Evolutionary conservation across 331 rosid species (phyloP).

Genomic region (Spiraea crenata): DNA sequence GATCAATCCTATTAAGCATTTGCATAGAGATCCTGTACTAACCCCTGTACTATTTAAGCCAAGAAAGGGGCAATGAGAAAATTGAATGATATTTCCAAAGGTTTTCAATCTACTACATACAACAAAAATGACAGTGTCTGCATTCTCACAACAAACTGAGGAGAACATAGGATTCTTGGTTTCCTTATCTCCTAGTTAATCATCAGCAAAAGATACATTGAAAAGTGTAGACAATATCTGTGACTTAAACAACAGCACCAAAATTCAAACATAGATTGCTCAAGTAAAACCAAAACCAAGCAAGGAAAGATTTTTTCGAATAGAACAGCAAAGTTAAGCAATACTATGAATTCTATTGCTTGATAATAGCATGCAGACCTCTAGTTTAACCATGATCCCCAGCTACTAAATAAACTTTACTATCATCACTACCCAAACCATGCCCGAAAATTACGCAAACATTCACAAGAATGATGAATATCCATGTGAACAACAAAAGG

Average conservation of each 20-base stretch:
- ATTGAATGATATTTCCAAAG: not conserved
- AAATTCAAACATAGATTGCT: too few relatives aligned
- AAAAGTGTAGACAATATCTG: not conserved
- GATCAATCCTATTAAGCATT: not conserved
- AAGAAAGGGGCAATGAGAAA: not conserved
- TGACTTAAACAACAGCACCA: not conserved
- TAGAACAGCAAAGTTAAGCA: too few relatives aligned
- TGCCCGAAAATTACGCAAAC: too few relatives aligned
- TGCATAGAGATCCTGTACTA: not conserved
- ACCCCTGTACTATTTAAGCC: not conserved
- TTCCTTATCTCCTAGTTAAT: not conserved
- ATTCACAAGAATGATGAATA: too few relatives aligned
- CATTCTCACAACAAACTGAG: not conserved
- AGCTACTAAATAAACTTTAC: not conserved
- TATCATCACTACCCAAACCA: not conserved
- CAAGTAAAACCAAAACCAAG: not conserved
- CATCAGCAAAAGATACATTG: not conserved
- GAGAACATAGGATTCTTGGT: not conserved
- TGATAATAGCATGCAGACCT: too few relatives aligned
- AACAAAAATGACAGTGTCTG: not conserved
- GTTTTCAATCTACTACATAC: not conserved
- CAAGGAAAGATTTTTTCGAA: too few relatives aligned
- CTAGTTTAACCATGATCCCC: not conserved
- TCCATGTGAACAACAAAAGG: too few relatives aligned
- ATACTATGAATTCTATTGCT: too few relatives aligned